Evolutionary conservation across 129 eudicot species (phyloP), one percentile per base, ranked within the genome.

Genomic region (Chrysanthemum makinoi): DNA sequence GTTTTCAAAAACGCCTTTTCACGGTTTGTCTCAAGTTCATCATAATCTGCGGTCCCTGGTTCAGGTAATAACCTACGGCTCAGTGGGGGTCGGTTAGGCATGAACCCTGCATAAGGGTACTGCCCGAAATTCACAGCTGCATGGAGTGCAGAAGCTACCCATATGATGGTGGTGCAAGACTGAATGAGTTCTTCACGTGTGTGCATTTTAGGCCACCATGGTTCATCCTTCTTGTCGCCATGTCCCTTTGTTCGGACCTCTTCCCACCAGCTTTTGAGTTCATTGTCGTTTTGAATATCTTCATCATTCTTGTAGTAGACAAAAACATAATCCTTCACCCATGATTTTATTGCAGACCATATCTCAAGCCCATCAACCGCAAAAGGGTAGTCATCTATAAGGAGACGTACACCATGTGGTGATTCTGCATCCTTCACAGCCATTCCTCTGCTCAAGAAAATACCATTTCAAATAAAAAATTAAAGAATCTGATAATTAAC

Each of bases 41-140:
- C 84, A 39, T 88, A 84, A 71, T 91, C 97, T 1, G 62, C 79
- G 1, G 82, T 82, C 46, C 70, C 85, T 1, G 77, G 76, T n/a
- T 86, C 70, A 0, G 97, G 97, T 54, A 91, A 72, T 76, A 88
- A 55, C 62, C 97, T 70, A 5, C 97, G 86, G 80, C 88, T 91
- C 39, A 75, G 72, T 46, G 92, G 74, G 2, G 97, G 97, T 12
- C 97, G 85, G 78, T 88, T 88, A 3, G 91, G 96, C 2, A 73
- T 80, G 83, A 73, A 88, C 18, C 97, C 97, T 2, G 83, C 97
- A 43, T 86, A 91, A 44, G 97, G 88, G 70, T 86, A 91, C 77
- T 91, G 97, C n/a, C 97, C 96, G 2, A 88, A 91, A 70, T 91
- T 91, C 48, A 88, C 80, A 2, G 97, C 91, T 33, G 97, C 97